Evolutionary conservation across 2,329 filamentous ascomycete species (phyloP), one percentile per base, ranked within the genome.

Genomic region (Stachybotrys echinatus): DNA sequence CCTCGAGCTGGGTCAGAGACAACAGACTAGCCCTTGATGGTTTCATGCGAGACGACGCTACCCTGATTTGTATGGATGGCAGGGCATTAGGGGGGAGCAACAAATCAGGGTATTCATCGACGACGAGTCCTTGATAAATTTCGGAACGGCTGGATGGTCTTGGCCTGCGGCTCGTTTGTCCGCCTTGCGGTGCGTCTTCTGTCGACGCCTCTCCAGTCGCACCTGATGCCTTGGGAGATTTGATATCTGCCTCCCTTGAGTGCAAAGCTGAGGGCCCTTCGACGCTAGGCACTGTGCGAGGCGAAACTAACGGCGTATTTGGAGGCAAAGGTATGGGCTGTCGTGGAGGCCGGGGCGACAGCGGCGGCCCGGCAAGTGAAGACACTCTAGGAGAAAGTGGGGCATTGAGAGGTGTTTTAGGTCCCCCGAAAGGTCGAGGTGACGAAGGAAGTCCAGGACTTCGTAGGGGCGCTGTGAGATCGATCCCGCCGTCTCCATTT

Each of bases 1-100:
- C 92, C 51, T 96, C 92, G 19, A 88, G 75, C 53, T 89, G 85
- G 47, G 84, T 92, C 12, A 91, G 74, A 2, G 85, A 88, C 61
- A 96, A 74, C 58, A 94, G 81, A 64, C 92, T 96, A 37, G 90
- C 84, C 55, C 92, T 79, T 0, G 92, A 96, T 14, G 92, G 94
- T 63, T 89, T 91, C 75, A 99, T 84, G n/a, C 94, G 85, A 20
- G 94, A 97, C 5, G 94, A 97, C 4, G 91, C 89, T 4, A 96
- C 92, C 64, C 82, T 89, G 45, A 96, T 84, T 55, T 88, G 82
- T 50, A 99, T 87, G 1, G 89, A 89, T 4, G 89, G 88, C 7
- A 99, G 75, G 6, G 92, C 91, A 64, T 95, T 95, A 0, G 94
- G 92, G 10, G 91, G 85, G 2, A 99, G 75, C 20, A 97, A 72